Conservation (phyloP, 495 filamentous ascomycete species). For the Lasiosphaeria miniovina region DNA sequence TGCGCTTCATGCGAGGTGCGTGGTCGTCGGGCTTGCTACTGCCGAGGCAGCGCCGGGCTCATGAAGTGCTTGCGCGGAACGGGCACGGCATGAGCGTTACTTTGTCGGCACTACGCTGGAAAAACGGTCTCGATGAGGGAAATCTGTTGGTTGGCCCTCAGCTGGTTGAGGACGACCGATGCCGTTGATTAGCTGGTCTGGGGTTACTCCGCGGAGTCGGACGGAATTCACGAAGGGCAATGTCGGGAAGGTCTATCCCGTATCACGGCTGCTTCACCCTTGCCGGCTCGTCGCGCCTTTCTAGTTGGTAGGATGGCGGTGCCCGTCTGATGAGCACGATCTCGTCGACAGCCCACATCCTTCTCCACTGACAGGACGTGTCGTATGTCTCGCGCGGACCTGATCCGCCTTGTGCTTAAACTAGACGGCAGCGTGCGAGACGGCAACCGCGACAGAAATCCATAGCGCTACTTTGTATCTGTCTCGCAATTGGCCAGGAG, state of each 20-base stretch:
- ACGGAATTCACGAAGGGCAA: too few relatives aligned
- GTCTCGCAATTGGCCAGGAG: not conserved
- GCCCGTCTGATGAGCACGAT: not conserved
- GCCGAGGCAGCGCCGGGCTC: not conserved
- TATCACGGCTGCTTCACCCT: too few relatives aligned
- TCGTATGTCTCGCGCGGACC: conserved; percentile 1
- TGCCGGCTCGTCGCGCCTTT: too few relatives aligned
- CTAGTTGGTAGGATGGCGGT: too few relatives aligned
- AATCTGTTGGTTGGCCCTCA: conserved; percentile 1
- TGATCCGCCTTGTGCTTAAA: not conserved
- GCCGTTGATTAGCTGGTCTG: conserved; percentile 1
- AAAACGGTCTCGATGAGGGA: not conserved
- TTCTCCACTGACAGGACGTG: not conserved
- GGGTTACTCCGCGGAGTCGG: too few relatives aligned
- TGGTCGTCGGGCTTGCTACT: not conserved
- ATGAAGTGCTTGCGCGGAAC: not conserved
- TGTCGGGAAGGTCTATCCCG: too few relatives aligned
- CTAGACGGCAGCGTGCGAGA: not conserved
- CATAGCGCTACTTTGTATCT: not conserved
- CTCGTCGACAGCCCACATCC: not conserved
- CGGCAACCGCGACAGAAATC: conserved; percentile 1
- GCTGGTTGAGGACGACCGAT: not conserved
- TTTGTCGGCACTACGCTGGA: not conserved
- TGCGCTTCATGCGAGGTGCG: not conserved
- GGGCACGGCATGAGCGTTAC: not conserved